Evolutionary conservation across 2,329 filamentous ascomycete species (phyloP), one percentile per base, ranked within the genome.

Genomic region (Cladophialophora chaetospira): DNA sequence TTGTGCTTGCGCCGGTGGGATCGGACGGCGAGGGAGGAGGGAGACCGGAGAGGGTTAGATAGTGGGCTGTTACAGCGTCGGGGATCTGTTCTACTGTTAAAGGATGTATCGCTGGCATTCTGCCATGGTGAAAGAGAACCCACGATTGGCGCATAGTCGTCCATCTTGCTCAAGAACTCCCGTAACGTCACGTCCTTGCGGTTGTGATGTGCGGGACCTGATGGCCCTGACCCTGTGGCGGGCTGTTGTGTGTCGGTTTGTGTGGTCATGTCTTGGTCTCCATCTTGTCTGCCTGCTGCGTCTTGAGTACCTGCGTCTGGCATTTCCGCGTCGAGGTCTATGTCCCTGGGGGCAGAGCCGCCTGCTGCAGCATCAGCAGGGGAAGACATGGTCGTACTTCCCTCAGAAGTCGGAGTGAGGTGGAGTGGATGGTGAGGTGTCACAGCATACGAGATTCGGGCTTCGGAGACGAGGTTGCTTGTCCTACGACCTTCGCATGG

Each of bases 111-210:
- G 13, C 8, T 40, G 36, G 17, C 10, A 19, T 40, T 40, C 8
- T 21, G 3, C 36, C 1, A 33, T n/a, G 6, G 28, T 33, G 5
- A 53, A 13, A 26, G 17, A 25, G 21, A 44, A 77, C 88, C 63
- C 82, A 97, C 92, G 68, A 99, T 96, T 9, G 94, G 94, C 59
- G 94, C 91, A 75, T 94, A 97, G 69, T 99, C 94, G 71, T 99
- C 94, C 88, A 99, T 97, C 80, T 96, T 97, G 63, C 83, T 83
- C 15, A 99, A 75, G 70, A 99, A 97, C 74, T 97, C 93, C 69
- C 92, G 88, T 64, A 99, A 77, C 35, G 89, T 96, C 17, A 88
- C 87, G 75, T 99, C 94, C 75, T 97, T 97, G 71, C 91, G 90
- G 50, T 87, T 87, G 1, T 88, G 86, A 38, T 79, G 72, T 4